Evolutionary conservation across 78 protist species (phyloP), one percentile per base, ranked within the genome.

Genomic region (Planoprotostelium fungivorum): DNA sequence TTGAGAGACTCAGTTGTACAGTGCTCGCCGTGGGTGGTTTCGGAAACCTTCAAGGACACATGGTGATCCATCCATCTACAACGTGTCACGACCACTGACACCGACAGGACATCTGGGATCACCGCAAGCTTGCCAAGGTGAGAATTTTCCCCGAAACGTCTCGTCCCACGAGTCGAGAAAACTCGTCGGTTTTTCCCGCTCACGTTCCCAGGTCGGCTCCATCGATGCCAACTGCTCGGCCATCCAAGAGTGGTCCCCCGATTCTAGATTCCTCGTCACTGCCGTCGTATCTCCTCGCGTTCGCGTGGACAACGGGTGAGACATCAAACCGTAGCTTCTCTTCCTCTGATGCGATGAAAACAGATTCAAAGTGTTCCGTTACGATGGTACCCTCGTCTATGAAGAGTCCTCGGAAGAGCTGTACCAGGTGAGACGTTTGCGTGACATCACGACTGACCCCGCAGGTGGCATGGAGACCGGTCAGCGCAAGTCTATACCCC

Each of bases 41-140:
- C 63, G 94, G 94, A 29, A 92, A 92, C 85, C 38, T 92, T 35
- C 94, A 92, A 86, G 94, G 94, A 31, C 93, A 92, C 28, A 92
- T 92, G 94, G 73, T 51, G 73, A 51, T n/a, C n/a, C n/a, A n/a
- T n/a, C n/a, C n/a, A n/a, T n/a, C n/a, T n/a, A n/a, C n/a, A n/a
- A n/a, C n/a, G n/a, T n/a, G n/a, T n/a, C n/a, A n/a, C n/a, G n/a
- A n/a, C n/a, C n/a, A n/a, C n/a, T n/a, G n/a, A n/a, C n/a, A n/a
- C n/a, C n/a, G n/a, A n/a, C 73, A 51, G 73, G 94, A 92, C 38
- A 87, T 92, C 73, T 92, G 94, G 94, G 94, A 92, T 85, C 87
- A 90, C 87, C 87, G 93, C 29, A 38, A 88, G 36, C 90, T 84
- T 87, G 88, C 36, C 34, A 88, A 87, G 85, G 73, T 51, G 73